These are phyloP conservation scores for Penicillium sp. DNA, from an alignment of 2,329 filamentous ascomycete species.

Conservation along the genomic window DNA sequence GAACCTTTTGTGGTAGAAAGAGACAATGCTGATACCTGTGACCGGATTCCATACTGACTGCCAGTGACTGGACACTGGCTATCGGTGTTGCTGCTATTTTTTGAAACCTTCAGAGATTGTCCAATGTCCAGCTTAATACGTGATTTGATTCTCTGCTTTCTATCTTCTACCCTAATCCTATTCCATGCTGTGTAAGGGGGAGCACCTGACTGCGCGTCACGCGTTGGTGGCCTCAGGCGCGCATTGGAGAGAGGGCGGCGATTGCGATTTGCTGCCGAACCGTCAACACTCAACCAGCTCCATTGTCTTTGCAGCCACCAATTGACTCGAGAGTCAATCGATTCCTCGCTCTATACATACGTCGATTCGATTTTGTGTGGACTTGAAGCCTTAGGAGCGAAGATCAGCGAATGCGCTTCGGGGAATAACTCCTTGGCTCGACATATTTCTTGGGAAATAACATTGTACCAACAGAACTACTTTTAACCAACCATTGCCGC, in stretches of 20 bases:
- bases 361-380: background rate
- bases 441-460: background rate
- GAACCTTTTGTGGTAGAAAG: no score
- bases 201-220: constrained; percentile 33
- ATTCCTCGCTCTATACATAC: background rate
- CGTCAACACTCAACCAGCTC: background rate
- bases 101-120: no score
- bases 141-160: no score
- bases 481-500: background rate
- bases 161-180: no score
- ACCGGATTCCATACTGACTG: no score
- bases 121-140: no score
- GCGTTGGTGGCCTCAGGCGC: constrained; percentile 34
- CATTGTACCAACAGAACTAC: background rate
- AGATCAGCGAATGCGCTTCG: background rate
- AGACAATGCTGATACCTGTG: no score
- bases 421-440: constrained; percentile 5
- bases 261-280: background rate
- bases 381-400: background rate
- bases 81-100: no score
- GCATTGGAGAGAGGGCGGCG: constrained; percentile 16
- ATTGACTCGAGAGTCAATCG: background rate
- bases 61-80: no score
- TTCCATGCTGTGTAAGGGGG: no score
- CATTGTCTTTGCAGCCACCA: background rate